Evolutionary conservation across 2,329 filamentous ascomycete species (phyloP), one percentile per base, ranked within the genome.

Genomic region (Orbilia javanica): DNA sequence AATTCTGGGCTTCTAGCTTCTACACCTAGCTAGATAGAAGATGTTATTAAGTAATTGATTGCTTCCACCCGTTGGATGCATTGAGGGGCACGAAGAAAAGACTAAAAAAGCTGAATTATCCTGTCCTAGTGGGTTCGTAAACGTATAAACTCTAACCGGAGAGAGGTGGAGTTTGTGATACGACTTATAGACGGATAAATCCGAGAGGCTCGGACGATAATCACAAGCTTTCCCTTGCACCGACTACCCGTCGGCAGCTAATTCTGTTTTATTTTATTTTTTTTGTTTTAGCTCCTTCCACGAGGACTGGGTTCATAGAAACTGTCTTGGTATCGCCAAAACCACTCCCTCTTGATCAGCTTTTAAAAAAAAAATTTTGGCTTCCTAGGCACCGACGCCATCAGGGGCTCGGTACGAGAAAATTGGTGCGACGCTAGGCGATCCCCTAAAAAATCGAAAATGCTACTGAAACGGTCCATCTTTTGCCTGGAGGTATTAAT

Each of bases 31-130:
- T 44, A 44, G 20, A 44, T n/a, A 39, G 27, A 34, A 42, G 6
- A 60, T 60, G 5, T 7, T 13, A 60, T 60, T 60, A 42, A 60
- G 55, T 60, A 60, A 60, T 60, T 60, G 55, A 42, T 60, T 39
- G 22, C 8, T 39, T 60, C 27, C 27, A n/a, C 34, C 34, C 55
- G 15, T 6, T 13, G 29, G 2, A n/a, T 31, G 15, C 8, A 25
- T 53, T 15, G 10, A 13, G 10, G 3, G 10, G 22, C 8, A n/a
- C 15, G n/a, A 48, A 18, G 10, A 48, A 4, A 18, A 42, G 39
- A n/a, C n/a, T 18, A 42, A 42, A 42, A 4, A n/a, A 2, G 10
- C 20, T 11, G n/a, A 6, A 4, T 48, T 52, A 11, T 6, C 48
- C 5, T 13, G 13, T 31, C 8, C 10, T 15, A 27, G 29, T 22